A percentile compares a stretch with the other conserved stretches of the same genome.
phyloP scores from a whole-genome alignment of 2,329 filamentous ascomycete species.

The Colletotrichum endophyticum region DNA sequence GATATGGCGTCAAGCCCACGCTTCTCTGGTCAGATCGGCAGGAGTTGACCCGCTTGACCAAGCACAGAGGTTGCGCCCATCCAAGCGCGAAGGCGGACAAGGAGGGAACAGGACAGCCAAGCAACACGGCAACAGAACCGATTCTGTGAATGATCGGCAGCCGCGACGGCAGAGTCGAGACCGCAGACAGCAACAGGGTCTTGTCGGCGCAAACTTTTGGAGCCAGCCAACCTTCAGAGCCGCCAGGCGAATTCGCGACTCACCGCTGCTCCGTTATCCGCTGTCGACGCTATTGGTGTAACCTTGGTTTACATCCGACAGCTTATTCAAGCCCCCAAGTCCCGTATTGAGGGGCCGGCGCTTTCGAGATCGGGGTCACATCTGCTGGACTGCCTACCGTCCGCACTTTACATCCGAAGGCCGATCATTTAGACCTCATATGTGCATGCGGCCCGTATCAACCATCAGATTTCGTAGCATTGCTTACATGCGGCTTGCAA shows the following conservation, averaged over 20 bases:
- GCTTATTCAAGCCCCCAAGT: not conserved
- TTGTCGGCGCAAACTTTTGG: not conserved
- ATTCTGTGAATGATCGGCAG: not conserved
- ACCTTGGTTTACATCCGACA: not conserved
- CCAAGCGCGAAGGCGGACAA: not conserved
- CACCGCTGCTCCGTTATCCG: not conserved
- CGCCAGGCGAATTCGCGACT: not conserved
- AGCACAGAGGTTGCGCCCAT: not conserved
- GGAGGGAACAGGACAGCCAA: not conserved
- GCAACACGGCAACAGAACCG: not conserved
- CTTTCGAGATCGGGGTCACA: not conserved
- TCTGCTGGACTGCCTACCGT: not conserved
- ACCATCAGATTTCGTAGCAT: not conserved
- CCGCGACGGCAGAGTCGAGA: not conserved
- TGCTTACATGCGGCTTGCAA: not conserved
- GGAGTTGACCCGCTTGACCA: not conserved
- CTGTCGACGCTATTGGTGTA: not conserved
- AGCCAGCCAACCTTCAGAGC: not conserved
- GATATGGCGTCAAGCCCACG: constrained; percentile 1
- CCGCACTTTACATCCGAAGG: not conserved
- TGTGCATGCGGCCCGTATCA: not conserved
- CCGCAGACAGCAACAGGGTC: not conserved
- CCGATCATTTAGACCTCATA: not conserved
- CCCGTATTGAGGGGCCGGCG: not conserved
- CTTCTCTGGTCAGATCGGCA: constrained; percentile 4